Conservation (phyloP, 441 rosid species). For the Francoa sonchifolia region DNA sequence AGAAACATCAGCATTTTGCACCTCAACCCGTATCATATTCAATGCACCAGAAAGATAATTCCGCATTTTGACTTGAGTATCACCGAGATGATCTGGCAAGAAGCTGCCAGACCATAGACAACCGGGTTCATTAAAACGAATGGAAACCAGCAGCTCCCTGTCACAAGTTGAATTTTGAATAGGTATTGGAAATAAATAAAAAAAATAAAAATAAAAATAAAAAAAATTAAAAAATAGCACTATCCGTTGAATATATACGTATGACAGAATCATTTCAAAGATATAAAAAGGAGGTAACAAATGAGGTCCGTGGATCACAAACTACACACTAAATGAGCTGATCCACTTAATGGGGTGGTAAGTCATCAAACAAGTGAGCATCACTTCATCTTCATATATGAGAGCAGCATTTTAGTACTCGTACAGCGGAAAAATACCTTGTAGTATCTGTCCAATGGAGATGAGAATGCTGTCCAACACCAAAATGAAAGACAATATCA, state of each 20-base stretch:
- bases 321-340: too few species aligned
- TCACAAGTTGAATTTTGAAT: constrained; percentile 16
- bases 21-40: constrained; percentile 83
- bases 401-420: too few species aligned
- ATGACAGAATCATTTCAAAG: too few species aligned
- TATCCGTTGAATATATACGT: too few species aligned
- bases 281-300: too few species aligned
- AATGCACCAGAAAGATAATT: constrained; percentile 57
- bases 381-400: too few species aligned
- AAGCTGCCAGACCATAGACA: constrained; percentile 99
- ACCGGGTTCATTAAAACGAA: constrained; percentile 85
- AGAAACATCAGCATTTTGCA: constrained; percentile 84
- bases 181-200: too few species aligned
- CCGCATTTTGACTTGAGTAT: constrained; percentile 87
- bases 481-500: constrained; percentile 49
- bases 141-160: constrained; percentile 81
- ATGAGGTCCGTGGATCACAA: too few species aligned
- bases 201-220: too few species aligned
- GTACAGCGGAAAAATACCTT: constrained; percentile 35
- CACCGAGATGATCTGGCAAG: constrained; percentile 90
- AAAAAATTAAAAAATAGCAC: too few species aligned
- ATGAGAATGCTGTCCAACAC: constrained; percentile 66
- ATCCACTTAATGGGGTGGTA: too few species aligned
- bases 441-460: constrained; percentile 80
- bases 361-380: too few species aligned